These are phyloP conservation scores for Aurinia saxatilis DNA, from an alignment of 345 rosid genomes.

Conservation along the genomic window DNA sequence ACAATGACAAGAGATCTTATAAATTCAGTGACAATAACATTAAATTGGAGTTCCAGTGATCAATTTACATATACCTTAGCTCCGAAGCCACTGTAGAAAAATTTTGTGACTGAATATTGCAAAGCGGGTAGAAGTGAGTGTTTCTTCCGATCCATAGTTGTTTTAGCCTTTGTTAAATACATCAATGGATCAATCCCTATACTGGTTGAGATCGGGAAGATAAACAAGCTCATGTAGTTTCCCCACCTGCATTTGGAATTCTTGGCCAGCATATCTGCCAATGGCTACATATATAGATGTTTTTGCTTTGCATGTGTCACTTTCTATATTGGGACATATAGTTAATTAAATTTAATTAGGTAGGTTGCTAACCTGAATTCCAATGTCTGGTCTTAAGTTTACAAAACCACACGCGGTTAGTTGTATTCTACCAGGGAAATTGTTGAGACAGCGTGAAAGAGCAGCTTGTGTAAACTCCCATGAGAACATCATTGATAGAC, in stretches of 20 bases:
- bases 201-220: constrained; percentile 28
- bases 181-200: constrained; percentile 35
- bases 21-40: not conserved
- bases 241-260: no score
- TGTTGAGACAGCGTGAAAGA: constrained; percentile 40
- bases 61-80: constrained; percentile 28
- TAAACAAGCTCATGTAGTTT: constrained; percentile 33
- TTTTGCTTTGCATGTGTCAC: not conserved
- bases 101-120: not conserved
- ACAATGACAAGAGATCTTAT: not conserved
- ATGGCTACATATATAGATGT: constrained; percentile 21
- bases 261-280: constrained; percentile 43
- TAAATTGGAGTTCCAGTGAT: not conserved
- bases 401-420: constrained; percentile 34
- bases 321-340: not conserved
- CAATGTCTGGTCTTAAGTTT: constrained; percentile 38
- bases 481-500: constrained; percentile 58
- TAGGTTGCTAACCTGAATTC: constrained; percentile 38
- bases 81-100: constrained; percentile 28
- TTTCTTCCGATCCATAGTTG: constrained; percentile 39
- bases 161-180: constrained; percentile 34
- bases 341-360: not conserved
- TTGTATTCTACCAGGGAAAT: constrained; percentile 27
- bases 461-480: constrained; percentile 56
- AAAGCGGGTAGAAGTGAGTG: constrained; percentile 36